These are phyloP conservation scores for Ogataea naganishii DNA, from an alignment of 805 yeast species.

Conservation along the genomic window DNA sequence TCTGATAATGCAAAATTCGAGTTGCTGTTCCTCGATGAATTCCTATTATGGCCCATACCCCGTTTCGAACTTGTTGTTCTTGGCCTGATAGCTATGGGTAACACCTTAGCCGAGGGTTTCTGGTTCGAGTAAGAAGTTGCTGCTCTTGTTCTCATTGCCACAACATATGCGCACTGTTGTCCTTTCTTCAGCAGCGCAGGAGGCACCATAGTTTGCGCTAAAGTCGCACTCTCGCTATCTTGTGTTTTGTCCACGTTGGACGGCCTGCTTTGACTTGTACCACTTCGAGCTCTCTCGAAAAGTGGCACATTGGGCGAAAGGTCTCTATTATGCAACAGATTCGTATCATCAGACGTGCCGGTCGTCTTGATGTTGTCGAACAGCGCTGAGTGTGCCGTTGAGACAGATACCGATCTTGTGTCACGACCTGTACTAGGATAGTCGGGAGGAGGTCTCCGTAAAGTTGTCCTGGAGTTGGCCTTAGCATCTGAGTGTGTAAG, in stretches of 20 bases:
- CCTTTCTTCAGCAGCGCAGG: no score
- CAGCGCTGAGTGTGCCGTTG: constrained; percentile 24
- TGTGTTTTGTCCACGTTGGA: no score
- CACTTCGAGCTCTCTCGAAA: no score
- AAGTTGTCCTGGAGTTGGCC: constrained; percentile 2
- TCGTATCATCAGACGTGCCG: no score
- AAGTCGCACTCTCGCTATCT: no score
- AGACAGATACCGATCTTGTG: constrained; percentile 27
- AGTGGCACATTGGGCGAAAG: no score
- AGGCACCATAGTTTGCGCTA: no score
- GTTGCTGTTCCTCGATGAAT: constrained; percentile 5
- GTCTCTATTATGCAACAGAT: no score
- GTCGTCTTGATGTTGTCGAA: constrained; percentile 16
- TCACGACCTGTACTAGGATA: constrained; percentile 27
- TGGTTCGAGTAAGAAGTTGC: constrained; percentile 42
- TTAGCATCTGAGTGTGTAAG: constrained; percentile 18
- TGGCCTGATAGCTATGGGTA: constrained; percentile 49
- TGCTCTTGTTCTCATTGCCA: constrained; percentile 30
- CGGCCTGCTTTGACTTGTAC: no score
- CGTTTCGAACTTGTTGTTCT: constrained; percentile 19
- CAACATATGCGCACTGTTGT: constrained; percentile 41
- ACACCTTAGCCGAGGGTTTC: constrained; percentile 36
- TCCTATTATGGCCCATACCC: constrained; percentile 6
- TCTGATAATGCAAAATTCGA: constrained; percentile 9
- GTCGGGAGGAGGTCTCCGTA: constrained; percentile 31